A percentile compares a stretch with the other conserved stretches of the same genome.
phyloP scores from a whole-genome alignment of 1,284 basidiomycete genomes.

The Lentinus polychrous region DNA sequence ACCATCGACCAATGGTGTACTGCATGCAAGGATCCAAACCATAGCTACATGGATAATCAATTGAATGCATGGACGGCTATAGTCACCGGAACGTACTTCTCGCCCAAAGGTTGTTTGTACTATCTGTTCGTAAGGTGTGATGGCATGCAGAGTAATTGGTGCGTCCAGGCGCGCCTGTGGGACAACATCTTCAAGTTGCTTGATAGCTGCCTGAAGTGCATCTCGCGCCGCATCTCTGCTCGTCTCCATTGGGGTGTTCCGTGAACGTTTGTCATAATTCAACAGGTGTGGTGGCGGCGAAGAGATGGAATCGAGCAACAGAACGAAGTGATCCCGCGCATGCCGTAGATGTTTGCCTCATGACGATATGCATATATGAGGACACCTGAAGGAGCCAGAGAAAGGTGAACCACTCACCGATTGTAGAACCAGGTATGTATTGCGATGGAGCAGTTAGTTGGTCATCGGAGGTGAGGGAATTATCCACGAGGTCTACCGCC shows the following conservation, averaged over 20 bases:
- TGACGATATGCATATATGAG: background rate
- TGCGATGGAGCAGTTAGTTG: conserved; percentile 62
- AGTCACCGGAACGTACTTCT: conserved; percentile 47
- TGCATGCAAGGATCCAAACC: conserved; percentile 80
- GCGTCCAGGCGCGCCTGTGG: conserved; percentile 43
- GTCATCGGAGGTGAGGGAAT: conserved; percentile 54
- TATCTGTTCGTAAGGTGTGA: conserved; percentile 70
- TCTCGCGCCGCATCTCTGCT: conserved; percentile 50
- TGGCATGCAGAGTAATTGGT: conserved; percentile 61
- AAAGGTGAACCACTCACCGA: conserved; percentile 40
- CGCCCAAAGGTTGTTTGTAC: conserved; percentile 74
- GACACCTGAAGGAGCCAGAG: background rate
- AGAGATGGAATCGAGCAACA: conserved; percentile 53
- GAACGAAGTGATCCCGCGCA: conserved; percentile 71
- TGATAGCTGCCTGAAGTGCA: conserved; percentile 51
- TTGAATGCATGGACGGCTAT: no score
- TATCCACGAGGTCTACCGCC: conserved; percentile 63
- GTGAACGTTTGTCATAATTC: conserved; percentile 67
- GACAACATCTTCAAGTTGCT: conserved; percentile 46
- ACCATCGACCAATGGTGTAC: conserved; percentile 86
- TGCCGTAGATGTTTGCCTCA: conserved; percentile 78
- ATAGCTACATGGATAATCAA: conserved; percentile 43
- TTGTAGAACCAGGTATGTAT: conserved; percentile 75
- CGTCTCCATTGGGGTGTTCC: conserved; percentile 79
- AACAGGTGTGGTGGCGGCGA: conserved; percentile 46